Conservation (phyloP, 176 grass and related monocot genomes). For the Hyparrhenia diplandra region DNA sequence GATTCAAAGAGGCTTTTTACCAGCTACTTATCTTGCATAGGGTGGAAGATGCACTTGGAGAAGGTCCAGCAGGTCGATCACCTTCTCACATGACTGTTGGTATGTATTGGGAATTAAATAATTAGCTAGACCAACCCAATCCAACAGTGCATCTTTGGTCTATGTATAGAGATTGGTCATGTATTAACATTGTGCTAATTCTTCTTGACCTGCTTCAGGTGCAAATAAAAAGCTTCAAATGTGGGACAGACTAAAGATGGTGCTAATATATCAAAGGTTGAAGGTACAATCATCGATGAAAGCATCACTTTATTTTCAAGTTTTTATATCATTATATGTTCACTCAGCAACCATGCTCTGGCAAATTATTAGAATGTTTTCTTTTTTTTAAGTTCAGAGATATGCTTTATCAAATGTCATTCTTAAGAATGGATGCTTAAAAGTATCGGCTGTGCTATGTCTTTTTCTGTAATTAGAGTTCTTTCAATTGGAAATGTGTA, state of each 20-base stretch:
- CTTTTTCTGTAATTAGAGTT: background rate
- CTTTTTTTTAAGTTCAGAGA: background rate
- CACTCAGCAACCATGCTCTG: background rate
- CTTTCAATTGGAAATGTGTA: background rate
- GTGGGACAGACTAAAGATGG: conserved; percentile 62
- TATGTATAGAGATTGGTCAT: background rate
- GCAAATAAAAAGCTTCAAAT: conserved; percentile 87
- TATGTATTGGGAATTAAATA: conserved; percentile 38
- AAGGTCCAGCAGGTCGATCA: conserved; percentile 54
- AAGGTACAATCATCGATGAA: conserved; percentile 50
- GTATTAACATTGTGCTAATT: conserved; percentile 21
- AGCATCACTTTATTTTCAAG: background rate
- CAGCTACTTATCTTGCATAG: conserved; percentile 42
- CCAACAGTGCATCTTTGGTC: background rate
- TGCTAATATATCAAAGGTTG: conserved; percentile 57
- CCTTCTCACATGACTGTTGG: conserved; percentile 64
- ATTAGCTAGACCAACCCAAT: background rate
- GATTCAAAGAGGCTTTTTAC: conserved; percentile 19
- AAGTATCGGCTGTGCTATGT: background rate
- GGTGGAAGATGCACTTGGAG: conserved; percentile 78
- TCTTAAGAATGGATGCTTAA: background rate
- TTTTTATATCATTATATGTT: background rate
- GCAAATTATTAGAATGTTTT: background rate
- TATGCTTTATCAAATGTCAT: background rate
- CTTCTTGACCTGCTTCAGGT: conserved; percentile 46